Evolutionary conservation across 129 eudicot species (phyloP), one percentile per base, ranked within the genome.

Genomic region (Heracleum sosnowskyi): DNA sequence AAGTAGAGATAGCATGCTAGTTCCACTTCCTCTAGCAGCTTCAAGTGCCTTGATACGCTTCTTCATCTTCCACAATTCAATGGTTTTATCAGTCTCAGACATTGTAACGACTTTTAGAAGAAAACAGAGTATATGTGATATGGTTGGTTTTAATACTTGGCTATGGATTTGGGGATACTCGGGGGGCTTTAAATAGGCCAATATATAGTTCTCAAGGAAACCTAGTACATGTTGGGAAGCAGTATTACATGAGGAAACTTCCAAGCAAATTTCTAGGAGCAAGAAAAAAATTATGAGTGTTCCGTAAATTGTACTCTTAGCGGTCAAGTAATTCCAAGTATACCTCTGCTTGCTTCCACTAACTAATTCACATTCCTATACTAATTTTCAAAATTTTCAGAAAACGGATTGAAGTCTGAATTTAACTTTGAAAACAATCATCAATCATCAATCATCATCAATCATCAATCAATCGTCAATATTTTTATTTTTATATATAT

Each of bases 11-110:
- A 68, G 10, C 73, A 76, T 76, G 79, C 79, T 76, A n/a, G 79
- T 76, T 76, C 79, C 79, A 55, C 26, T 76, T 62, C 79, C 71
- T 24, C 79, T 68, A 55, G 79, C 79, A 51, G 79, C 71, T 55
- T 76, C 79, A 26, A 76, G 34, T 7, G 24, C 71, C 36, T 76
- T 55, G 70, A 76, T 76, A 76, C 60, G 79, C 79, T 76, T 76
- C 46, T 76, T 76, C 18, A 76, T 76, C 79, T 76, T 76, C 79
- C 79, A 76, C 26, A 76, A 22, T 34, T 76, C 79, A n/a, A 76
- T 55, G 47, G 60, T 76, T 33, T 55, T 76, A 20, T 55, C 71
- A 11, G 79, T 76, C 37, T 76, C 79, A 35, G 71, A 76, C 47
- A 36, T 28, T 76, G 70, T 10, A 45, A 60, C 79, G 35, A 22